Evolutionary conservation across 2,329 filamentous ascomycete genomes (phyloP).

Genomic region (Plenodomus tracheiphilus): DNA sequence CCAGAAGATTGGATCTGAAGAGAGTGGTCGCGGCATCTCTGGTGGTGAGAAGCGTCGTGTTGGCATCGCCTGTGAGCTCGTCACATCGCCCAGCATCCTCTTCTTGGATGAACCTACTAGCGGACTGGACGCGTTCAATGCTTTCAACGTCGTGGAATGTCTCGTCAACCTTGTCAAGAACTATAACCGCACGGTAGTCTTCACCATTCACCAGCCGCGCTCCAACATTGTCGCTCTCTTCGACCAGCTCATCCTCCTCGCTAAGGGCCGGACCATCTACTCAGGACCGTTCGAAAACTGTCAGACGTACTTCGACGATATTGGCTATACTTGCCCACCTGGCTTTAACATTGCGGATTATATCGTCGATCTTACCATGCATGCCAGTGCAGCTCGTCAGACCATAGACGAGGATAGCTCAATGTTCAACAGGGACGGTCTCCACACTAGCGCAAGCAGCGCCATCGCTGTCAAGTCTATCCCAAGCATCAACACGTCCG

Average conservation of each 20-base stretch:
- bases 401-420: conserved; percentile 61
- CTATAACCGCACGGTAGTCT: conserved; percentile 95
- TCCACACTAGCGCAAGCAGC: conserved; percentile 79
- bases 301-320: conserved; percentile 87
- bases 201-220: conserved; percentile 96
- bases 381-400: conserved; percentile 68
- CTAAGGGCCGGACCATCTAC: conserved; percentile 87
- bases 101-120: conserved; percentile 98
- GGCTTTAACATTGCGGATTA: conserved; percentile 99
- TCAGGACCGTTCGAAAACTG: conserved; percentile 88
- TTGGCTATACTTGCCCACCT: conserved; percentile 90
- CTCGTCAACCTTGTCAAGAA: conserved; percentile 92
- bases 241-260: conserved; percentile 88
- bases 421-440: conserved; percentile 63
- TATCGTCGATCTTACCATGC: conserved; percentile 96
- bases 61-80: conserved; percentile 94
- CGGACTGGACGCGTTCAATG: conserved; percentile 93
- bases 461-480: conserved; percentile 88
- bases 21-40: conserved; percentile 92
- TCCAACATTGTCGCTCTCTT: conserved; percentile 98
- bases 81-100: conserved; percentile 94
- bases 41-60: conserved; percentile 96
- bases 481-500: conserved; percentile 77
- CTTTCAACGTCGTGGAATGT: conserved; percentile 97
- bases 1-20: conserved; percentile 93